Evolutionary conservation across 2,329 filamentous ascomycete species (phyloP), one percentile per base, ranked within the genome.

Genomic region (Cordyceps tenuipes): DNA sequence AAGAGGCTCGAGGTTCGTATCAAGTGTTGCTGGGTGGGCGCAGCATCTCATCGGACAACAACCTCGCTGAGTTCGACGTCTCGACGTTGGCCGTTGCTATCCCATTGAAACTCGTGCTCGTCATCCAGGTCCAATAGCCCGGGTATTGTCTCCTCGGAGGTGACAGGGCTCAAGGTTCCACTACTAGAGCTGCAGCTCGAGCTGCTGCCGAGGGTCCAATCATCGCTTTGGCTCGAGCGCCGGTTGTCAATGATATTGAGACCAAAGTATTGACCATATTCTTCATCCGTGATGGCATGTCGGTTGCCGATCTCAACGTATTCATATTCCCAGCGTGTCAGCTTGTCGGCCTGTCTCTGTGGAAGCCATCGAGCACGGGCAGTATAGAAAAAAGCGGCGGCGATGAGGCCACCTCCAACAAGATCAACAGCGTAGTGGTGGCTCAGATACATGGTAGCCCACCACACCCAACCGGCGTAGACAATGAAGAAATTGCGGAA

Each of bases 381-480:
- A 63, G 91, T 84, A 75, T 93, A 96, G 79, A 90, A 97, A 61
- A 88, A 85, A 55, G 88, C 78, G 13, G 87, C 87, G 26, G 91
- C 88, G 62, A 91, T 79, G 62, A 96, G 79, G 71, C 88, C 91
- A 66, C 93, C 93, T 41, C 84, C 90, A 29, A 97, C 90, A 55
- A 97, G 80, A 72, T 97, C 93, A 46, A 97, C 89, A 36, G 92
- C 93, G 71, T 97, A 97, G 77, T 97, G 93, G 75, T 97, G 93
- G 69, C 90, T 95, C 57, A 97, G 83, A 71, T 97, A 97, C 91
- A 97, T 96, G 66, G 93, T 97, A 13, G 92, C 89, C 91, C 93
- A 97, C 90, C 91, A 97, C 68, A 97, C 86, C 93, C 93, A 97
- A 70, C 89, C 82, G 49, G 89, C 88, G 74, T 97, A 97, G 64